Percentiles rank a stretch among this genome's conserved stretches.
These are phyloP conservation scores for Alternaria angustiovoidea DNA, from an alignment of 2,329 filamentous ascomycete genomes.

Conservation along the genomic window DNA sequence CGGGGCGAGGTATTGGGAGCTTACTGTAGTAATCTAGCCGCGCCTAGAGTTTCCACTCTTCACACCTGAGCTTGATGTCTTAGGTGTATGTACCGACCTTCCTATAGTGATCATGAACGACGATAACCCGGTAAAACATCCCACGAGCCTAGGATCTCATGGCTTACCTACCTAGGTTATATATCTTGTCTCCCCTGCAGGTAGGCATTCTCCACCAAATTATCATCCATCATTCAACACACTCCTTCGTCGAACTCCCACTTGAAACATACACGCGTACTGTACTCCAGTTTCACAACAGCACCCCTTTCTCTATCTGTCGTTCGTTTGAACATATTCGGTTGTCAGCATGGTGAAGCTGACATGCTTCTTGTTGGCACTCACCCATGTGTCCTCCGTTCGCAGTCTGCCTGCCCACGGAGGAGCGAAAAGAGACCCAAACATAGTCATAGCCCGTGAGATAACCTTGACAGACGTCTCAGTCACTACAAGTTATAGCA, in stretches of 20 bases:
- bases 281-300: constrained; percentile 18
- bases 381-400: constrained; percentile 34
- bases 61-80: constrained; percentile 34
- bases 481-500: constrained; percentile 45
- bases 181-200: constrained; percentile 25
- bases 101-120: constrained; percentile 30
- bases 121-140: constrained; percentile 33
- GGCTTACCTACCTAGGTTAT: constrained; percentile 23
- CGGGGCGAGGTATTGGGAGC: constrained; percentile 27
- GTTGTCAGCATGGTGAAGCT: constrained; percentile 37
- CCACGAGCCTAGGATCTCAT: constrained; percentile 13
- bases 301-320: constrained; percentile 25
- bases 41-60: constrained; percentile 25
- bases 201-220: constrained; percentile 27
- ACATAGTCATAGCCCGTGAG: constrained; percentile 27
- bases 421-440: constrained; percentile 19
- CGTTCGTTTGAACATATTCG: constrained; percentile 12
- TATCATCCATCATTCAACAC: constrained; percentile 40
- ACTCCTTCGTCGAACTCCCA: constrained; percentile 35
- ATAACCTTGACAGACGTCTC: constrained; percentile 32
- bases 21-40: constrained; percentile 34
- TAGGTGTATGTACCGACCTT: constrained; percentile 32
- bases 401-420: constrained; percentile 33
- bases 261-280: constrained; percentile 10
- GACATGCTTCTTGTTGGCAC: constrained; percentile 33